Conservation (phyloP, 2,329 filamentous ascomycete species). For the Fusarium zealandicum region DNA sequence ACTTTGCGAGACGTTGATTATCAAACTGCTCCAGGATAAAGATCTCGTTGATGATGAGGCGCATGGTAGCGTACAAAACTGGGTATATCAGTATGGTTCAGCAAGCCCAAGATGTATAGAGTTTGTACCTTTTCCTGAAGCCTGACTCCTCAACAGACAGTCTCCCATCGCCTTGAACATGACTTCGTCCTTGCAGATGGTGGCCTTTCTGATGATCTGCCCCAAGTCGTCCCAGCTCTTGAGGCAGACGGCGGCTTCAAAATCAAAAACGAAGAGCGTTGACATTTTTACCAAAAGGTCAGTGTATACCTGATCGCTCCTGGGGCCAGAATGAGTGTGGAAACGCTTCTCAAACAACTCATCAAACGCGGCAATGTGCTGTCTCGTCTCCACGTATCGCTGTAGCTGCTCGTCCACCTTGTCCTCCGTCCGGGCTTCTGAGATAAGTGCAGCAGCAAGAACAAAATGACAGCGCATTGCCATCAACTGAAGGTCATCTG, state of each 20-base stretch:
- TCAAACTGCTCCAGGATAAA: conserved; percentile 65
- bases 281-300: conserved; percentile 70
- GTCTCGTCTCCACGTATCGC: conserved; percentile 67
- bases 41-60: conserved; percentile 74
- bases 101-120: neutral
- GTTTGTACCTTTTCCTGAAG: conserved; percentile 58
- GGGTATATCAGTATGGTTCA: conserved; percentile 2
- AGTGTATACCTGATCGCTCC: conserved; percentile 53
- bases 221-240: conserved; percentile 72
- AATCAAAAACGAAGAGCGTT: conserved; percentile 76
- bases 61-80: conserved; percentile 63
- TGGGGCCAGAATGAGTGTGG: conserved; percentile 47
- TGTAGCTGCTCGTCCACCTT: conserved; percentile 60
- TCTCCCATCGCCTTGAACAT: conserved; percentile 72
- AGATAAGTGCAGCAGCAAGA: conserved; percentile 58
- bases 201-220: conserved; percentile 63
- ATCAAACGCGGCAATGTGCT: conserved; percentile 68
- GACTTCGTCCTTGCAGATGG: conserved; percentile 51
- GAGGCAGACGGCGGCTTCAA: conserved; percentile 75
- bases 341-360: conserved; percentile 60
- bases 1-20: conserved; percentile 70
- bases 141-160: conserved; percentile 62
- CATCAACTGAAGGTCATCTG: conserved; percentile 63
- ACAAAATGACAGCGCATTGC: conserved; percentile 77
- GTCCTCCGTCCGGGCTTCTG: conserved; percentile 61